phyloP scores from a whole-genome alignment of 176 grass and related monocot genomes.

The Saccharum spontaneum region DNA sequence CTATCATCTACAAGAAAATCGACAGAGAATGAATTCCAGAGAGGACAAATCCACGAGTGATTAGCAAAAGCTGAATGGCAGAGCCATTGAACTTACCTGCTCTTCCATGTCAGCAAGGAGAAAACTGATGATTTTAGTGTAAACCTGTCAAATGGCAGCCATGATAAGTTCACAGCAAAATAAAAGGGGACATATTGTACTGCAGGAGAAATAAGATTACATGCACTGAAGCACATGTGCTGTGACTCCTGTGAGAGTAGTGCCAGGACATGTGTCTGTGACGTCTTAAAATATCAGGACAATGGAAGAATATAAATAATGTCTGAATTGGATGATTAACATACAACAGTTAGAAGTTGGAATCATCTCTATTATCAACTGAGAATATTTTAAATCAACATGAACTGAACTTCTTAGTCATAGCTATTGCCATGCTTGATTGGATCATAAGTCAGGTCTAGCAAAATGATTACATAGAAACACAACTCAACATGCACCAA shows the following conservation, averaged over 20 bases:
- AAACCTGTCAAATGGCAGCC: conserved; percentile 51
- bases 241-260: background rate
- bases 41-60: background rate
- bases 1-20: background rate
- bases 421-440: background rate
- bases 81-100: conserved; percentile 41
- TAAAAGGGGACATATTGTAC: background rate
- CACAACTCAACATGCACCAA: background rate
- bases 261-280: background rate
- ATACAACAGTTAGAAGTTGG: background rate
- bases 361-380: background rate
- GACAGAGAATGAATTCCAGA: background rate
- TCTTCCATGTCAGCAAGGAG: conserved; percentile 62
- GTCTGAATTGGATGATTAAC: background rate
- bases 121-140: conserved; percentile 57
- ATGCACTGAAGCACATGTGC: background rate
- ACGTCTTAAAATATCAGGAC: background rate
- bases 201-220: background rate
- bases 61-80: background rate
- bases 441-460: background rate
- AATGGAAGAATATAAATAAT: background rate
- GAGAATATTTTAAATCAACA: background rate
- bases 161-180: background rate
- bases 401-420: background rate
- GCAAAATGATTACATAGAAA: background rate